A percentile compares a stretch with the other conserved stretches of the same genome.
Conservation (phyloP, 192 early-diverging fungal species). For the Entomortierella chlamydospora region DNA sequence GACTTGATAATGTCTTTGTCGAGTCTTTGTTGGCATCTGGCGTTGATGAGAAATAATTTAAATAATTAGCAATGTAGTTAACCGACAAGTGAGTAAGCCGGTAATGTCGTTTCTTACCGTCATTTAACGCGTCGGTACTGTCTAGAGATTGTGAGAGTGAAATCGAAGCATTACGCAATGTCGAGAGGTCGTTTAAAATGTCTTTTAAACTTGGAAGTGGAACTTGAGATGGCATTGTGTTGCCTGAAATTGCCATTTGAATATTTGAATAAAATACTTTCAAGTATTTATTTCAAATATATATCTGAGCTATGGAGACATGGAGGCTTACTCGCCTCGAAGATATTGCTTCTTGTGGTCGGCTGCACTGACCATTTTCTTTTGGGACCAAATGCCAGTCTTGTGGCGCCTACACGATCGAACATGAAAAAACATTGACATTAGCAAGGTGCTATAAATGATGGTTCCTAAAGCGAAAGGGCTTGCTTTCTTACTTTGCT, state of each 20-base stretch:
- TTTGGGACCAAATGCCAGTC: constrained; percentile 64
- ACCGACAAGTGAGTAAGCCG: too few species aligned
- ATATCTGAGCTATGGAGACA: neutral
- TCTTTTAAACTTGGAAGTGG: constrained; percentile 28
- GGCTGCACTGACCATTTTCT: constrained; percentile 58
- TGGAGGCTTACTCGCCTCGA: constrained; percentile 3
- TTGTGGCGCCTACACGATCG: constrained; percentile 24
- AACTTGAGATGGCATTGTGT: constrained; percentile 9
- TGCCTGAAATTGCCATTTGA: neutral
- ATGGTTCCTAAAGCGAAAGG: too few species aligned
- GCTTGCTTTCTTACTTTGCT: constrained; percentile 62
- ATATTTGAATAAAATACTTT: neutral
- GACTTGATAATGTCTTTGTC: neutral
- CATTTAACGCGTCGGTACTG: neutral
- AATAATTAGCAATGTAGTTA: too few species aligned
- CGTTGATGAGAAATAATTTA: neutral
- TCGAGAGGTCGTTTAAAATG: constrained; percentile 24
- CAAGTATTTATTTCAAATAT: neutral
- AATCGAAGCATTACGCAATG: constrained; percentile 15
- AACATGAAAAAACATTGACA: too few species aligned
- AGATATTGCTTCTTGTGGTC: constrained; percentile 67
- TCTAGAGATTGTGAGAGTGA: constrained; percentile 23
- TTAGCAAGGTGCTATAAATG: too few species aligned
- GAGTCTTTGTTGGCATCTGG: neutral
- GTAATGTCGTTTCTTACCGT: too few species aligned